Percentiles rank a stretch among this genome's conserved stretches.
phyloP scores from a whole-genome alignment of 768 basidiomycete species.

The Lactifluus rugatus region DNA sequence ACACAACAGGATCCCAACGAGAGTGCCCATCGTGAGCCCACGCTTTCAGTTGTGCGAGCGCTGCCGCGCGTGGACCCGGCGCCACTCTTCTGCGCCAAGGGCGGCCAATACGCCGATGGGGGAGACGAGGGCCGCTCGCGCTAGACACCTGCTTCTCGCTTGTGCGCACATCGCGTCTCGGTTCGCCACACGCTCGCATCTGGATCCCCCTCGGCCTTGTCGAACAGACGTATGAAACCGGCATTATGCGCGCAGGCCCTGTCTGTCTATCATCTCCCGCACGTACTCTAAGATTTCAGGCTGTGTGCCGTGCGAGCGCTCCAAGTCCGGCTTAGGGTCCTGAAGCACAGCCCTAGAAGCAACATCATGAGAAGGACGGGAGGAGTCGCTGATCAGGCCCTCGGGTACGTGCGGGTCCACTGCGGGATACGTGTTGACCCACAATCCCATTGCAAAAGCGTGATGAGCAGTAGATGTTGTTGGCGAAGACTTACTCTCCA shows the following conservation, averaged over 20 bases:
- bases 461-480: background rate
- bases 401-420: constrained; percentile 9
- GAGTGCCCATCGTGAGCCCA: background rate
- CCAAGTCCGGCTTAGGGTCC: constrained; percentile 26
- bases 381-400: too few relatives aligned
- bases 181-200: constrained; percentile 22
- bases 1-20: background rate
- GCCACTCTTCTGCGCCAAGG: constrained; percentile 6
- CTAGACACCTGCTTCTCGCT: constrained; percentile 5
- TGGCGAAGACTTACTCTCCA: constrained; percentile 19
- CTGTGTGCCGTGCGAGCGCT: constrained; percentile 19
- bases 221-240: constrained; percentile 23
- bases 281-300: constrained; percentile 25
- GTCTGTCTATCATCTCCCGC: constrained; percentile 19
- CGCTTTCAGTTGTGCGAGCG: background rate
- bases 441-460: background rate
- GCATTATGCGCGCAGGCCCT: constrained; percentile 19
- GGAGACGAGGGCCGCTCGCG: constrained; percentile 25
- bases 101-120: constrained; percentile 24
- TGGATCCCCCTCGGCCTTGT: constrained; percentile 24
- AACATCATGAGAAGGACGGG: background rate
- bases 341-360: constrained; percentile 22
- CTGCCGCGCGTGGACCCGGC: background rate
- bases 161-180: constrained; percentile 16
- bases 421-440: constrained; percentile 23